Evolutionary conservation across 2,329 filamentous ascomycete genomes (phyloP).

Genomic region (Fusarium begoniae): DNA sequence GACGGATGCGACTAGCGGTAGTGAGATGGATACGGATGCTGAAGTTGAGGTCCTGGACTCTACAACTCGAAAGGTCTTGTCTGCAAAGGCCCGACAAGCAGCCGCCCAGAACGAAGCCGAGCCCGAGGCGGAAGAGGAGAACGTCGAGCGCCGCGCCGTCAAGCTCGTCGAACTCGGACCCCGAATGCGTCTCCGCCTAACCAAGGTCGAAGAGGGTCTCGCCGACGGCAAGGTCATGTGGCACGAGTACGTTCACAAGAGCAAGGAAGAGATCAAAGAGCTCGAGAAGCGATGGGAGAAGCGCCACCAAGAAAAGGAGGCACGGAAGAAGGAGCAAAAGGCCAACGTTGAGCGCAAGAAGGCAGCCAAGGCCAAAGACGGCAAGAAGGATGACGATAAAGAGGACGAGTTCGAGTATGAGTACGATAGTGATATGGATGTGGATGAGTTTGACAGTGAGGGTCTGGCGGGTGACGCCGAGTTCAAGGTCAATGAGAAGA

Average conservation of each 20-base stretch:
- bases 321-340: slow-evolving; percentile 81
- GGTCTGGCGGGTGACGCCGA: slow-evolving; percentile 60
- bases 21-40: slow-evolving; percentile 91
- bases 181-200: slow-evolving; percentile 85
- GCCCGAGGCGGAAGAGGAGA: slow-evolving; percentile 59
- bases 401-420: slow-evolving; percentile 56
- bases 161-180: slow-evolving; percentile 94
- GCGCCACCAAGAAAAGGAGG: slow-evolving; percentile 81
- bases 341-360: slow-evolving; percentile 92
- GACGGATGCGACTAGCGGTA: slow-evolving; percentile 85
- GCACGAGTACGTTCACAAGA: slow-evolving; percentile 95
- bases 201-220: slow-evolving; percentile 95
- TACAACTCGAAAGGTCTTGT: slow-evolving; percentile 69
- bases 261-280: slow-evolving; percentile 76
- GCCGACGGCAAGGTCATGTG: slow-evolving; percentile 94
- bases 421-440: slow-evolving; percentile 56
- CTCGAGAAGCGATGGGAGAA: slow-evolving; percentile 86
- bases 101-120: slow-evolving; percentile 52
- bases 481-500: slow-evolving; percentile 58
- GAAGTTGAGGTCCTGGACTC: slow-evolving; percentile 87
- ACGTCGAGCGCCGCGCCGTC: slow-evolving; percentile 85
- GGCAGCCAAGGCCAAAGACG: slow-evolving; percentile 53
- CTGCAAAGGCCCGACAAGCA: slow-evolving; percentile 59
- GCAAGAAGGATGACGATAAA: slow-evolving; percentile 50
- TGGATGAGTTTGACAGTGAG: slow-evolving; percentile 62